Evolutionary conservation across 306 rosid species (phyloP).

Genomic region (Dryas drummondii): DNA sequence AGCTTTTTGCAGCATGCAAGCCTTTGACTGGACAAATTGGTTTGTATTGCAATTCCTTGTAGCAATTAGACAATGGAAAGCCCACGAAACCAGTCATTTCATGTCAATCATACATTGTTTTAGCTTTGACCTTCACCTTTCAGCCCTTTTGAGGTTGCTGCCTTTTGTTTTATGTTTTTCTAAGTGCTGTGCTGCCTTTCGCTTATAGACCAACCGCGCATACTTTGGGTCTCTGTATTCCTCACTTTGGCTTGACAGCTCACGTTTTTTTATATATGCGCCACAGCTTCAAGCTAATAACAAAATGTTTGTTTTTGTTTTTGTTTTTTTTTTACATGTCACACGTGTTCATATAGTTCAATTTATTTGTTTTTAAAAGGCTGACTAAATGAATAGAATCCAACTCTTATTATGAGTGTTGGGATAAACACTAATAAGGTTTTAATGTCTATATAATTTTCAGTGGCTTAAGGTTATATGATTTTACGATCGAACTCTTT

Average conservation of each 20-base stretch:
- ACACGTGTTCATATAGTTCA: background rate
- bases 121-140: slow-evolving; percentile 59
- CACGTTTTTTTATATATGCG: slow-evolving; percentile 5
- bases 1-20: slow-evolving; percentile 49
- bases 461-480: too few species aligned
- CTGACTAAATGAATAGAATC: too few species aligned
- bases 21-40: slow-evolving; percentile 43
- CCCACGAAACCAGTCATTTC: slow-evolving; percentile 65
- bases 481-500: too few species aligned
- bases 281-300: slow-evolving; percentile 9
- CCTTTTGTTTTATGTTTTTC: slow-evolving; percentile 18
- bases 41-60: slow-evolving; percentile 37
- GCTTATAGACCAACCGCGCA: slow-evolving; percentile 34
- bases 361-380: background rate
- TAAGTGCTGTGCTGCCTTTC: slow-evolving; percentile 47
- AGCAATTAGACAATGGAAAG: slow-evolving; percentile 37
- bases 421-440: too few species aligned
- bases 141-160: slow-evolving; percentile 83
- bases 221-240: background rate
- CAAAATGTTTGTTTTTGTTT: background rate
- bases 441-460: too few species aligned
- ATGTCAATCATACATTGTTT: slow-evolving; percentile 46
- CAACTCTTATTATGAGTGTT: too few species aligned
- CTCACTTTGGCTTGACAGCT: slow-evolving; percentile 11
- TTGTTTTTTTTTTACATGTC: background rate